Conservation (phyloP, 73 alveolate genomes). For the Tetrahymena borealis region DNA sequence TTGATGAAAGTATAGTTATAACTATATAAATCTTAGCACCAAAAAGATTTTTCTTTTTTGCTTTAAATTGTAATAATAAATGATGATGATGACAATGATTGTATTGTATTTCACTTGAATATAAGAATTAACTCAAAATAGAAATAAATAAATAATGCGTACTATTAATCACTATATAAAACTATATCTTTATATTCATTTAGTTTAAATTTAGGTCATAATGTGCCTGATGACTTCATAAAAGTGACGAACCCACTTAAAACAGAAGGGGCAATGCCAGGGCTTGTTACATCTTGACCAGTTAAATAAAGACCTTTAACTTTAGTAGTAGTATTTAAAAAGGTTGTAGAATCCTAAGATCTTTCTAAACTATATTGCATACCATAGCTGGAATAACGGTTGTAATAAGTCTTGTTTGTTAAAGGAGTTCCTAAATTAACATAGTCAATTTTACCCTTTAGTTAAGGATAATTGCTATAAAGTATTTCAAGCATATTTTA, state of each 20-base stretch:
- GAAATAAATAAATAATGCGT: no score
- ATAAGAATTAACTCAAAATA: no score
- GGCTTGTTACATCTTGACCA: not conserved
- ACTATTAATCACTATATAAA: no score
- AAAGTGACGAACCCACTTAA: not conserved
- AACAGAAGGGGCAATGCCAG: not conserved
- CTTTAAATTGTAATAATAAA: no score
- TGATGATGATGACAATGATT: no score
- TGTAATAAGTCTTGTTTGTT: conserved; percentile 4
- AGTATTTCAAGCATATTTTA: not conserved
- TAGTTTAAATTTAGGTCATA: no score
- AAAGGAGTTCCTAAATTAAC: not conserved
- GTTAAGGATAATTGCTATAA: not conserved
- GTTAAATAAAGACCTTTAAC: not conserved
- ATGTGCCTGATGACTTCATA: not conserved
- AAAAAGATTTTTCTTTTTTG: no score
- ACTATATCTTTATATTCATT: no score
- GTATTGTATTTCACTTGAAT: no score
- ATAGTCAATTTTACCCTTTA: not conserved
- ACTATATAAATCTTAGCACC: not conserved
- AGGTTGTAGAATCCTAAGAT: not conserved
- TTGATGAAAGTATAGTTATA: not conserved
- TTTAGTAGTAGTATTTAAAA: not conserved
- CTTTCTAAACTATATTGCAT: not conserved
- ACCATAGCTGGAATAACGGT: conserved; percentile 1